These are phyloP conservation scores for Pittosporum tobira DNA, from an alignment of 129 eudicot species.

Conservation along the genomic window DNA sequence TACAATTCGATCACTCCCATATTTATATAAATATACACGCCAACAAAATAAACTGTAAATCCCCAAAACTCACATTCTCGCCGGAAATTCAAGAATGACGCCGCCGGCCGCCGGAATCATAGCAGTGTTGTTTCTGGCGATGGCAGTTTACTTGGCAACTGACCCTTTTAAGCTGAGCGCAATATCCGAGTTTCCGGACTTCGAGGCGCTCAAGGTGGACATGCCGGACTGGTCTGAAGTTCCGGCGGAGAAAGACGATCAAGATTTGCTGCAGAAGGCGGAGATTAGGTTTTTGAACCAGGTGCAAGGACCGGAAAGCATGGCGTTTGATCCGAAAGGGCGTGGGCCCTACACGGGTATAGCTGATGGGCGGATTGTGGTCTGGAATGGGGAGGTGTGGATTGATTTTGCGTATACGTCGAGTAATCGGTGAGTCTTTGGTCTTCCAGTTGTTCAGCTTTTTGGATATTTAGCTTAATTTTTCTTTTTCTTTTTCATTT, in stretches of 20 bases:
- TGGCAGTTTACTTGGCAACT: constrained; percentile 59
- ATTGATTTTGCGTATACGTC: constrained; percentile 75
- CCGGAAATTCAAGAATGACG: constrained; percentile 23
- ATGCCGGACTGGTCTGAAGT: constrained; percentile 51
- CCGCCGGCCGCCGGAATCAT: constrained; percentile 28
- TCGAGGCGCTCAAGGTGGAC: constrained; percentile 46
- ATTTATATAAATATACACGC: too few relatives aligned
- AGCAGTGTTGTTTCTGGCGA: constrained; percentile 26
- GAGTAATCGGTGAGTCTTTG: constrained; percentile 55
- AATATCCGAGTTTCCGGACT: constrained; percentile 62
- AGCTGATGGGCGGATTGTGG: constrained; percentile 76
- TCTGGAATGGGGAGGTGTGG: constrained; percentile 76
- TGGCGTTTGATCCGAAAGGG: constrained; percentile 69
- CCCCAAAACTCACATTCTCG: background rate
- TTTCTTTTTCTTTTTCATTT: background rate
- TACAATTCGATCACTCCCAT: too few relatives aligned
- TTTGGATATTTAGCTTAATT: background rate
- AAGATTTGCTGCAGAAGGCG: constrained; percentile 54
- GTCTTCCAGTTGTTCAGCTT: background rate
- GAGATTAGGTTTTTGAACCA: constrained; percentile 61
- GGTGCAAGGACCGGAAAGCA: constrained; percentile 86
- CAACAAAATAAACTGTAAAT: too few relatives aligned
- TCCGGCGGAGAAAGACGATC: constrained; percentile 40
- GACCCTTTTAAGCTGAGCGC: constrained; percentile 82
- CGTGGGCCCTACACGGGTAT: constrained; percentile 82